Evolutionary conservation across 2,329 filamentous ascomycete genomes (phyloP).

Genomic region (Paracorniculantispora psalliotae): DNA sequence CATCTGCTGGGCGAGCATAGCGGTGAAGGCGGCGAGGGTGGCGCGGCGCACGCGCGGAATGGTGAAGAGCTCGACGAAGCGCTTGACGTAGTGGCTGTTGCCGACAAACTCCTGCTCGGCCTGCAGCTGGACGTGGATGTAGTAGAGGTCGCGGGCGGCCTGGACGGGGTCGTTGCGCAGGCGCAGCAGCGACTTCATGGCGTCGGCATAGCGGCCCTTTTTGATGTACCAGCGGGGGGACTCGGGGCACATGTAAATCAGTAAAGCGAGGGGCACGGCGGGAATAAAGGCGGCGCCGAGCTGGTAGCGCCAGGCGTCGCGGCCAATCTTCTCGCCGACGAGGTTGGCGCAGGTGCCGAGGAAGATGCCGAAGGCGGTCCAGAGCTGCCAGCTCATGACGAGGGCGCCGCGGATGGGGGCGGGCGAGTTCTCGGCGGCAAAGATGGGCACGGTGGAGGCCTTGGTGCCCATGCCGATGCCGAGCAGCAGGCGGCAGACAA

Average conservation of each 20-base stretch:
- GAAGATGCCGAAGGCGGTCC: constrained; percentile 59
- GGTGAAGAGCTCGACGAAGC: constrained; percentile 63
- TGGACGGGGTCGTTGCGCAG: constrained; percentile 53
- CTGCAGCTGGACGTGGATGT: constrained; percentile 59
- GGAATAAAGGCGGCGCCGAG: constrained; percentile 60
- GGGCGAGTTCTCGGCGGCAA: constrained; percentile 69
- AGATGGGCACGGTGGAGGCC: constrained; percentile 67
- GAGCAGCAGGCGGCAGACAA: constrained; percentile 65
- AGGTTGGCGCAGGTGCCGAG: constrained; percentile 58
- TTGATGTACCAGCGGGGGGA: constrained; percentile 64
- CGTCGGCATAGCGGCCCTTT: constrained; percentile 56
- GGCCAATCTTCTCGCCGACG: constrained; percentile 33
- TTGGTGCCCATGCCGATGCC: constrained; percentile 77
- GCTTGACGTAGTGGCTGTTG: constrained; percentile 52
- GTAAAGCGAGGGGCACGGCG: constrained; percentile 48
- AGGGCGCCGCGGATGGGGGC: constrained; percentile 66
- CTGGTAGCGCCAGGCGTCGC: constrained; percentile 55
- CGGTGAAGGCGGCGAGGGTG: constrained; percentile 68
- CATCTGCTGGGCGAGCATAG: constrained; percentile 77
- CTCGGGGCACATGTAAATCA: constrained; percentile 63
- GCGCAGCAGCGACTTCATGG: constrained; percentile 49
- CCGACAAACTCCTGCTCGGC: constrained; percentile 50
- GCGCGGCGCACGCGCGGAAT: constrained; percentile 66
- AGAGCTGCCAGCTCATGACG: constrained; percentile 78
- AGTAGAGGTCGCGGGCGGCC: constrained; percentile 57